Conservation (phyloP, 768 basidiomycete genomes). For the Mycena amicta region DNA sequence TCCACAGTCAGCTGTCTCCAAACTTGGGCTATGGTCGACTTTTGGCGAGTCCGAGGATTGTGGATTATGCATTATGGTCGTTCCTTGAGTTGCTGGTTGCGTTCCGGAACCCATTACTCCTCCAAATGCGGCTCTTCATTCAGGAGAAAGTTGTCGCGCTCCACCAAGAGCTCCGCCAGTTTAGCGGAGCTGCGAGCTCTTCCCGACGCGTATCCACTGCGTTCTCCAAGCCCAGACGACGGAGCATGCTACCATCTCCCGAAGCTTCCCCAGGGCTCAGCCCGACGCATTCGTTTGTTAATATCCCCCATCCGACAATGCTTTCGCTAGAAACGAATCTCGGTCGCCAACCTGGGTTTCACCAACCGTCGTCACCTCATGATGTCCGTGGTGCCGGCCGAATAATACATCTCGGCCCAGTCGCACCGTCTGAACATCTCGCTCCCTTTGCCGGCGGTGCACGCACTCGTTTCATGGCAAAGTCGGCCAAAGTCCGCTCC, state of each 20-base stretch:
- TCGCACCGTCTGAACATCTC: conserved; percentile 12
- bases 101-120: conserved; percentile 60
- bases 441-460: conserved; percentile 24
- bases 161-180: conserved; percentile 49
- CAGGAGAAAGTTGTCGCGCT: conserved; percentile 63
- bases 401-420: conserved; percentile 47
- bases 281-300: conserved; percentile 33
- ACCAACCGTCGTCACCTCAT: conserved; percentile 39
- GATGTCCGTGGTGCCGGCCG: conserved; percentile 41
- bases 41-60: conserved; percentile 50
- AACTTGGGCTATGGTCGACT: conserved; percentile 26
- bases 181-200: conserved; percentile 28
- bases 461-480: conserved; percentile 30
- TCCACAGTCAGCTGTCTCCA: conserved; percentile 30
- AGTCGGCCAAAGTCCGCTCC: conserved; percentile 52
- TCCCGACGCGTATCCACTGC: conserved; percentile 50
- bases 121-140: conserved; percentile 68
- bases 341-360: conserved; percentile 45
- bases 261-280: conserved; percentile 46
- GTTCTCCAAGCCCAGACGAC: conserved; percentile 59
- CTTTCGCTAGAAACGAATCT: conserved; percentile 24
- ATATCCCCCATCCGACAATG: conserved; percentile 15
- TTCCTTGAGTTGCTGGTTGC: conserved; percentile 66
- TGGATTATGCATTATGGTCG: conserved; percentile 78
- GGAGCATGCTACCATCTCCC: conserved; percentile 48